Evolutionary conservation across 2,329 filamentous ascomycete genomes (phyloP).

Genomic region (Ceratocystiopsis sp.): DNA sequence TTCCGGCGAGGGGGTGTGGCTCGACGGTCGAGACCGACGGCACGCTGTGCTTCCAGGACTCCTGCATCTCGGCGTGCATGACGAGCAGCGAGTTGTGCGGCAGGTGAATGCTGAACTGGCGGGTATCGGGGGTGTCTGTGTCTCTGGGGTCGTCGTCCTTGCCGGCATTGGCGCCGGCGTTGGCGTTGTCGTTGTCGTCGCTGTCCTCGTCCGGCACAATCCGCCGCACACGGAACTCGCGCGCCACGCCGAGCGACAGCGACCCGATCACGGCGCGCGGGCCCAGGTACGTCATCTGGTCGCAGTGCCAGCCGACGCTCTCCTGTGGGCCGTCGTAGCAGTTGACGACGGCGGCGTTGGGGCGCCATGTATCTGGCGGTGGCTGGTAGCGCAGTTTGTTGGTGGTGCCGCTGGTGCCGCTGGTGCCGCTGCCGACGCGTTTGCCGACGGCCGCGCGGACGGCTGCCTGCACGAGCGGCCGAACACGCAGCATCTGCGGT

Average conservation of each 20-base stretch:
- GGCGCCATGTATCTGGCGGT: constrained; percentile 53
- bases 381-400: constrained; percentile 60
- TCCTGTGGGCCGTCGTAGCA: constrained; percentile 73
- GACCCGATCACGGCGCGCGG: constrained; percentile 80
- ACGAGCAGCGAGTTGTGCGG: constrained; percentile 86
- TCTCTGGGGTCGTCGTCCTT: constrained; percentile 30
- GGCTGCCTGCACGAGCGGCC: constrained; percentile 49
- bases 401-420: constrained; percentile 42
- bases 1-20: constrained; percentile 68
- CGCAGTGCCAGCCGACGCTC: constrained; percentile 80
- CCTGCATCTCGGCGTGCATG: constrained; percentile 98
- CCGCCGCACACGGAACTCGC: constrained; percentile 76
- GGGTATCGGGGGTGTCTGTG: constrained; percentile 29
- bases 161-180: constrained; percentile 5
- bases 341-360: constrained; percentile 89
- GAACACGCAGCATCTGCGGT: constrained; percentile 54
- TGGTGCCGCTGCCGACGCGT: constrained; percentile 53
- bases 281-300: constrained; percentile 85
- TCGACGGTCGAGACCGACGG: constrained; percentile 58
- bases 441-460: constrained; percentile 65
- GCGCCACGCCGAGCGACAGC: constrained; percentile 75
- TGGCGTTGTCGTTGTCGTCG: constrained; percentile 48
- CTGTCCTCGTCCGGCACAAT: constrained; percentile 43
- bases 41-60: constrained; percentile 88
- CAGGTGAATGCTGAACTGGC: constrained; percentile 82